Conservation (phyloP, 2,329 filamentous ascomycete genomes). For the Huntiella abstrusa region DNA sequence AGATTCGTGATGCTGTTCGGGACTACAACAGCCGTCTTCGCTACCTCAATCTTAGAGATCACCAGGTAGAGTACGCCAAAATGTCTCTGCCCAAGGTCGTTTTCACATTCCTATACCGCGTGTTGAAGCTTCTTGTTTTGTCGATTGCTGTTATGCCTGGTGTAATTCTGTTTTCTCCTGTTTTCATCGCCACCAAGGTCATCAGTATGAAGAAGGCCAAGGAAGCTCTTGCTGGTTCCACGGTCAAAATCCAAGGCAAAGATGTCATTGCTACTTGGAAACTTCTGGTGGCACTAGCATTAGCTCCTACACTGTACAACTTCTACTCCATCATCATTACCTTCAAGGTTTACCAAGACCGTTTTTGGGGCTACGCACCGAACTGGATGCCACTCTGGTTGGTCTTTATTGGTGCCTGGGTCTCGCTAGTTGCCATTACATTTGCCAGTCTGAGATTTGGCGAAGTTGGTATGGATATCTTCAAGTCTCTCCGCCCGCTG, state of each 20-base stretch:
- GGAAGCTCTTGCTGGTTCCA: slow-evolving; percentile 66
- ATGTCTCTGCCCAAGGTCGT: slow-evolving; percentile 63
- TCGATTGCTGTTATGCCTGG: slow-evolving; percentile 71
- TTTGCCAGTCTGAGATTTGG: slow-evolving; percentile 89
- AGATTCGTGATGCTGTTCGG: slow-evolving; percentile 55
- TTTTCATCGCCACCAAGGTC: slow-evolving; percentile 67
- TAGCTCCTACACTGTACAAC: slow-evolving; percentile 67
- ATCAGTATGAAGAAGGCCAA: slow-evolving; percentile 69
- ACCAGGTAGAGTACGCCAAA: slow-evolving; percentile 83
- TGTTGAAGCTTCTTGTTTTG: slow-evolving; percentile 58
- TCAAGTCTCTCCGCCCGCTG: slow-evolving; percentile 82
- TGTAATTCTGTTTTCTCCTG: slow-evolving; percentile 67
- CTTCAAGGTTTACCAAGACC: slow-evolving; percentile 62
- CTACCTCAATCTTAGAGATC: slow-evolving; percentile 74
- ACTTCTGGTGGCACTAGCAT: slow-evolving; percentile 65
- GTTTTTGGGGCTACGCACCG: slow-evolving; percentile 66
- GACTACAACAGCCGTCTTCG: slow-evolving; percentile 76
- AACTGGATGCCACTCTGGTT: slow-evolving; percentile 62
- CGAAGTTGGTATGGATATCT: slow-evolving; percentile 96
- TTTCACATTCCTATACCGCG: slow-evolving; percentile 58
- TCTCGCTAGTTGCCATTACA: slow-evolving; percentile 72
- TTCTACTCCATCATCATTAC: slow-evolving; percentile 60
- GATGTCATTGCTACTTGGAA: slow-evolving; percentile 95
- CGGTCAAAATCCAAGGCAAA: slow-evolving; percentile 71
- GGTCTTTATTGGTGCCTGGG: slow-evolving; percentile 54